Conservation (phyloP, 2,329 filamentous ascomycete species). For the Pyrenophora tritici-repentis region DNA sequence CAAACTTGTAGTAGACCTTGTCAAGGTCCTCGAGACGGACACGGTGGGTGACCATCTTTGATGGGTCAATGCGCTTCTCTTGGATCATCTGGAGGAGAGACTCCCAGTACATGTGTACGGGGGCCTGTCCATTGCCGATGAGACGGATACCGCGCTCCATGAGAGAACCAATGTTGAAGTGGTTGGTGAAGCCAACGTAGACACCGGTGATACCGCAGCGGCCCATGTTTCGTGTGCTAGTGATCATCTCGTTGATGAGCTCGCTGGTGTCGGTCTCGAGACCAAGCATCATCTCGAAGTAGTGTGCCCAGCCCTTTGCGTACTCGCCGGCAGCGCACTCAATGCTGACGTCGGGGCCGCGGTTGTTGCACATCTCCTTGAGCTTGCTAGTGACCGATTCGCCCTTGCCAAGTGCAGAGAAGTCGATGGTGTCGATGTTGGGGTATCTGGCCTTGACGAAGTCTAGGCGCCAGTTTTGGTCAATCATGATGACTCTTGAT, state of each 20-base stretch:
- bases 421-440: slow-evolving; percentile 72
- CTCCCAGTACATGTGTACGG: slow-evolving; percentile 84
- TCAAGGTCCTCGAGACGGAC: slow-evolving; percentile 59
- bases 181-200: slow-evolving; percentile 71
- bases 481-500: slow-evolving; percentile 76
- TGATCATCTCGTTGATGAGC: slow-evolving; percentile 79
- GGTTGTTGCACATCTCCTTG: slow-evolving; percentile 72
- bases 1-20: slow-evolving; percentile 64
- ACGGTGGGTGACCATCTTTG: slow-evolving; percentile 81
- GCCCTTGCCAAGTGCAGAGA: slow-evolving; percentile 63
- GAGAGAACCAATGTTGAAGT: slow-evolving; percentile 80
- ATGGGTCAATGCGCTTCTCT: slow-evolving; percentile 70
- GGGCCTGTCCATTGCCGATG: slow-evolving; percentile 70
- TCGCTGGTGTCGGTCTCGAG: slow-evolving; percentile 85
- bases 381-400: slow-evolving; percentile 72
- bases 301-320: slow-evolving; percentile 65
- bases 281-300: slow-evolving; percentile 64
- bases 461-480: slow-evolving; percentile 72
- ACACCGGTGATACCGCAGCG: slow-evolving; percentile 78
- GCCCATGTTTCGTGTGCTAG: slow-evolving; percentile 72
- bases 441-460: slow-evolving; percentile 69
- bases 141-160: slow-evolving; percentile 88
- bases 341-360: slow-evolving; percentile 73
- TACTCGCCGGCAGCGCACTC: slow-evolving; percentile 71
- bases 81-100: slow-evolving; percentile 72